Evolutionary conservation across 768 basidiomycete species (phyloP), one percentile per base, ranked within the genome.

Genomic region (Termitomyces titanicus): DNA sequence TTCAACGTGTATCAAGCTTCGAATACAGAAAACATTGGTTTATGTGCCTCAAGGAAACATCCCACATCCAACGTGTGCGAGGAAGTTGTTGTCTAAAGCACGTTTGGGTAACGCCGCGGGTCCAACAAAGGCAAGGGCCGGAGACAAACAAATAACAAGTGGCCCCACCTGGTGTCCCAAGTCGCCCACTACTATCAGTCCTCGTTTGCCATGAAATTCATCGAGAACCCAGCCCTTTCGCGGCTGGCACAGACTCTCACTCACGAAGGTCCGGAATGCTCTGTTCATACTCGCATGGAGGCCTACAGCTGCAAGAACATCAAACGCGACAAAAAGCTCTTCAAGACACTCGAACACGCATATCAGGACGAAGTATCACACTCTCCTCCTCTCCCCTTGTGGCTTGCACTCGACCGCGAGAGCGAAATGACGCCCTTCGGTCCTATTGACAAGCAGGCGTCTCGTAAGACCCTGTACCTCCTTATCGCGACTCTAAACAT

Each of bases 281-380:
- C 86, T 5, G 92, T 96, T 7, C 86, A 92, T 72, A 93, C 92
- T 43, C 84, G 94, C 61, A 87, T 98, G 71, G 96, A 98, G 72
- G 95, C 93, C 0, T 99, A 98, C 78, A 92, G 89, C 66, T 94
- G 93, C 82, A 99, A 99, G 82, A 88, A 94, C 72, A 89, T 97
- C 72, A 91, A 92, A 63, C 88, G 91, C 65, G 97, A 99, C 80
- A 93, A 94, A 83, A 92, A 89, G 69, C 88, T 98, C 70, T 94
- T 94, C 81, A 93, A 91, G 67, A 78, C 86, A 10, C 86, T 98
- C 75, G 95, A 98, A 70, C 81, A 83, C 63, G 86, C 88, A 29
- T 94, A 98, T 76, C 79, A 84, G 56, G 85, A 88, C 60, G 88
- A 92, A 47, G 72, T 91, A 20, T 90, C 85, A 5, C 80, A 85